Evolutionary conservation across 176 grass and related monocot genomes (phyloP), one percentile per base, ranked within the genome.

Genomic region (Calamus simplicifolius): DNA sequence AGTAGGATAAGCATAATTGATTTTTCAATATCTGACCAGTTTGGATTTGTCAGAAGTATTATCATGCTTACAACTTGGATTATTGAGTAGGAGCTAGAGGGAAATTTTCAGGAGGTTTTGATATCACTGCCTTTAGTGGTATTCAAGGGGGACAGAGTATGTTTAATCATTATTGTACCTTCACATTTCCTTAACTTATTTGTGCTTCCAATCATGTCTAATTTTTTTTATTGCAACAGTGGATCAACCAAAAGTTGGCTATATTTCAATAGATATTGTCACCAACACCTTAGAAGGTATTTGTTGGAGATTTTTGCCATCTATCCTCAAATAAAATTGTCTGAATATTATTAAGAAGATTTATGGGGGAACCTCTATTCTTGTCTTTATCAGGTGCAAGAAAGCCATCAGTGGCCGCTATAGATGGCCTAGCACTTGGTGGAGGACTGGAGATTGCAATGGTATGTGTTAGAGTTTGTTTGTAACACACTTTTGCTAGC

Each of bases 391-490:
- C n/a, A 88, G 87, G 72, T 63, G 87, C 93, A 2, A 81, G 57
- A 59, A 98, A 98, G 63, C 87, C 93, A 81, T 92, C 87, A 1
- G 84, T 98, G 55, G 87, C 87, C 69, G 84, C 93, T 75, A 91
- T 98, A 75, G 84, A 88, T 81, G 87, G 93, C 61, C 65, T 98
- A 57, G 76, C 81, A 83, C 78, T 98, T 74, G 93, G 93, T 27
- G 93, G 93, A 54, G 93, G 93, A 65, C 69, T 98, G 64, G 87
- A 98, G 82, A 56, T 90, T 85, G 76, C 81, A 73, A 98, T 92
- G 93, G 93, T 98, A 87, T 73, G 69, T 29, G 35, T 43, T 43
- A 43, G 2, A 43, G 2, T 43, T 43, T 8, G 13, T 2, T 43
- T 43, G 35, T 13, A 43, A 43, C 35, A 43, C 13, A 43, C 35